Base-by-base conservation (phyloP, 352 stramenopile species). In the Discostella stelligera region DNA sequence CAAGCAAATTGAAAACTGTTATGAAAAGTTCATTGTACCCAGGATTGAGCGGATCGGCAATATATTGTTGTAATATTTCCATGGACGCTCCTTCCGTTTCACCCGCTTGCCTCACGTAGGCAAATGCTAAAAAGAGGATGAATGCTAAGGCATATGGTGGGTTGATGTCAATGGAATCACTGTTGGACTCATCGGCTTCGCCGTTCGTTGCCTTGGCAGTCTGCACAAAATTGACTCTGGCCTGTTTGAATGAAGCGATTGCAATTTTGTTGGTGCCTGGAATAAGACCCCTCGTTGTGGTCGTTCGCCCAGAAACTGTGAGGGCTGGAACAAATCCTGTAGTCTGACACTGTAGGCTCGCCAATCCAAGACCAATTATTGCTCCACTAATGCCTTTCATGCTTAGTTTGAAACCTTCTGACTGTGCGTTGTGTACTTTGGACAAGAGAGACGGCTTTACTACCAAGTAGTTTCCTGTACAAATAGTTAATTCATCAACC, bases 11-110 rank as follows among this genome's bases (percentile, higher is more conserved):
- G 58, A 89, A 91, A 18, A 90, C 62, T 16, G 77, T 66, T 0
- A 82, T 48, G 53, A 89, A 91, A 7, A 89, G 46, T 59, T 84
- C 74, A 73, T 89, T 90, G 55, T 81, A 72, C 10, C 80, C 80
- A n/a, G 80, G 80, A 30, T 87, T 79, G 13, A 76, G 30, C 18
- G 85, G 80, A 76, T 88, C 61, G 5, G 54, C 60, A 41, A 87
- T 60, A 72, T 86, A 83, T 23, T 69, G 48, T 32, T 76, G 39
- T 0, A 87, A 52, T 63, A 84, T 63, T 60, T 78, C 70, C 63
- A 67, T 68, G 0, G 74, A 84, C 59, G 68, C 66, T 44, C 70
- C 71, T 0, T 68, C 55, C 10, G 66, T 0, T 66, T 86, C 79
- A 16, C 14, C 53, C 6, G 56, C 52, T 10, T 53, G 69, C 60